These are phyloP conservation scores for Lichina pygmaea DNA, from an alignment of 495 filamentous ascomycete species.

Conservation along the genomic window DNA sequence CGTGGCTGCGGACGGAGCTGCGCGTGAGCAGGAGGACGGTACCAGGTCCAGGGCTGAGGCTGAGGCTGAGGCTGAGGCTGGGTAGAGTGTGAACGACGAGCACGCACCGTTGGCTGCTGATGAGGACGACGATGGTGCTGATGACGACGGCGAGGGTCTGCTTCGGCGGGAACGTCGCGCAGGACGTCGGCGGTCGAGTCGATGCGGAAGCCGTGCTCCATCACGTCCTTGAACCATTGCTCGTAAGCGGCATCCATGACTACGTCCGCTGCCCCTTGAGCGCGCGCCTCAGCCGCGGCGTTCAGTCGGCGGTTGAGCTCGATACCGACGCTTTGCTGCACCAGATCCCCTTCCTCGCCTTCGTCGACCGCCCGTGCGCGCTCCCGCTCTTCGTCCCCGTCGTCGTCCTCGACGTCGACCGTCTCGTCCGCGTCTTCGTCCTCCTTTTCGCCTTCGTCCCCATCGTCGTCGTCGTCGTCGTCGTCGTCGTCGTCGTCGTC, in stretches of 20 bases:
- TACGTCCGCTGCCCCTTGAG: slow-evolving; percentile 29
- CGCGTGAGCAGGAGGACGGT: no score
- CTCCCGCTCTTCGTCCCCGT: slow-evolving; percentile 8
- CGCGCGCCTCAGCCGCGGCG: slow-evolving; percentile 34
- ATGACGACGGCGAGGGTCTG: not conserved
- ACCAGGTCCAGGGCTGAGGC: no score
- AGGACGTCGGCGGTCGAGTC: no score
- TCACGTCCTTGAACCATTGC: slow-evolving; percentile 61
- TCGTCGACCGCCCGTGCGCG: slow-evolving; percentile 7
- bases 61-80: no score
- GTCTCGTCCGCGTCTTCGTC: slow-evolving; percentile 5
- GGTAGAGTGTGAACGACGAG: no score
- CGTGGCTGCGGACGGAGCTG: no score
- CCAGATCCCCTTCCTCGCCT: slow-evolving; percentile 10
- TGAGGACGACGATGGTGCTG: no score
- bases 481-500: slow-evolving; percentile 8
- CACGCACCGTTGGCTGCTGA: no score
- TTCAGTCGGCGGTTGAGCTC: slow-evolving; percentile 47
- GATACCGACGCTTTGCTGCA: slow-evolving; percentile 35
- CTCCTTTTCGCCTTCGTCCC: slow-evolving; percentile 1
- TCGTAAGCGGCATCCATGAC: slow-evolving; percentile 60
- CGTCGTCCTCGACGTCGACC: slow-evolving; percentile 12
- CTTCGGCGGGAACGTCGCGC: slow-evolving; percentile 5
- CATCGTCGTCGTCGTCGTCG: slow-evolving; percentile 6
- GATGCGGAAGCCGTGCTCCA: slow-evolving; percentile 19